A percentile compares a stretch with the other conserved stretches of the same genome.
These are phyloP conservation scores for Sphaerulina musiva DNA, from an alignment of 2,329 filamentous ascomycete species.

Conservation along the genomic window DNA sequence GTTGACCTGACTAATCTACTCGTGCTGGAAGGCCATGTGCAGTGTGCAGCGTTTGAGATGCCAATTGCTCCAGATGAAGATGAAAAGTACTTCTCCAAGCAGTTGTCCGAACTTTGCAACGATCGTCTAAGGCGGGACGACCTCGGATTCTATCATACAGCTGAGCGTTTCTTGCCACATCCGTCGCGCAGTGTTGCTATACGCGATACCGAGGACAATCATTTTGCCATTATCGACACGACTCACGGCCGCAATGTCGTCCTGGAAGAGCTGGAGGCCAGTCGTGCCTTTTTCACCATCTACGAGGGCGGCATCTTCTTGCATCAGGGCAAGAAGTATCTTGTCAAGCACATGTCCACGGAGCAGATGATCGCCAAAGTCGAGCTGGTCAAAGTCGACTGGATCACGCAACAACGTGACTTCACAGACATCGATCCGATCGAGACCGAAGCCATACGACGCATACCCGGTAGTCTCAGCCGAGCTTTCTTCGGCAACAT, in stretches of 20 bases:
- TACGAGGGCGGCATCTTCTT: constrained; percentile 97
- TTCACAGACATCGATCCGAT: constrained; percentile 91
- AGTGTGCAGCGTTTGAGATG: constrained; percentile 94
- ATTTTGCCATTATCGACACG: constrained; percentile 88
- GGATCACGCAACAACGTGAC: constrained; percentile 88
- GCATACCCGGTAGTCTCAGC: constrained; percentile 56
- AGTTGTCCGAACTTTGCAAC: constrained; percentile 62
- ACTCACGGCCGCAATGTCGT: constrained; percentile 77
- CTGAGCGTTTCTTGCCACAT: constrained; percentile 76
- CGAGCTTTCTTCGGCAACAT: constrained; percentile 81
- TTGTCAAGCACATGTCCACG: constrained; percentile 81
- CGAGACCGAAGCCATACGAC: constrained; percentile 80
- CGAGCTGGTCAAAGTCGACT: constrained; percentile 82
- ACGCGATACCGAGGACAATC: constrained; percentile 80
- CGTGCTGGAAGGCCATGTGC: constrained; percentile 85
- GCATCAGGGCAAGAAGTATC: constrained; percentile 88
- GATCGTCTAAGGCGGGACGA: constrained; percentile 69
- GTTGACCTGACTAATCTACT: constrained; percentile 90
- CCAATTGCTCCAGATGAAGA: constrained; percentile 77
- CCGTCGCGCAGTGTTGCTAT: constrained; percentile 82
- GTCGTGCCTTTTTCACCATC: constrained; percentile 87
- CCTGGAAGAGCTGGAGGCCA: constrained; percentile 91
- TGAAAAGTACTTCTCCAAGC: constrained; percentile 67
- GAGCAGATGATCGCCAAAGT: constrained; percentile 80
- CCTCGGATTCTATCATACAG: constrained; percentile 81